These are phyloP conservation scores for Castanea crenata DNA, from an alignment of 306 rosid genomes.

Conservation along the genomic window DNA sequence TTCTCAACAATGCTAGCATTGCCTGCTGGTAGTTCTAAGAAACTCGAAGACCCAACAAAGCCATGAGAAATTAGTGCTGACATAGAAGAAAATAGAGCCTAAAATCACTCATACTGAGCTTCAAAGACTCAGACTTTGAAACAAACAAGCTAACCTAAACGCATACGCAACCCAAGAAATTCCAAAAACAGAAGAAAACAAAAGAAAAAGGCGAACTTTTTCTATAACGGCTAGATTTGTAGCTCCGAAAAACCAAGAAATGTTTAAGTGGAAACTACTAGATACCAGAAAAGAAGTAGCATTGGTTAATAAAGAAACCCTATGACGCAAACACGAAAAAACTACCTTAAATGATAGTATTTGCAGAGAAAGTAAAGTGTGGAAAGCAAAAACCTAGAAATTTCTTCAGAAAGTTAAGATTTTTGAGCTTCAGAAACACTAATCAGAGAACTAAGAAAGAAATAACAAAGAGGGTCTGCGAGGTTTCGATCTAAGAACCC, in stretches of 20 bases:
- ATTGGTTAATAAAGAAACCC: conserved; percentile 9
- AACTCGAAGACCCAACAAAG: conserved; percentile 18
- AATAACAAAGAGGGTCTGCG: conserved; percentile 3
- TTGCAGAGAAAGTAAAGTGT: conserved; percentile 3
- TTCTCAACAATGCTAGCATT: conserved; percentile 44
- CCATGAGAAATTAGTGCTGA: conserved; percentile 40
- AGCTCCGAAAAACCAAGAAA: conserved; percentile 4
- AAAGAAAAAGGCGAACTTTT: background rate
- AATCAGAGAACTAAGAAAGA: conserved; percentile 2
- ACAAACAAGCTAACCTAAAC: conserved; percentile 11
- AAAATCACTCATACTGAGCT: conserved; percentile 9
- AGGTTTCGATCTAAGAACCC: conserved; percentile 21
- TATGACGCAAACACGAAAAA: background rate
- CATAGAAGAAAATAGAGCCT: conserved; percentile 3
- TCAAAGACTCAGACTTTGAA: background rate
- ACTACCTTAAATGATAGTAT: background rate
- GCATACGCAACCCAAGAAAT: background rate
- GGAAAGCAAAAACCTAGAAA: conserved; percentile 41
- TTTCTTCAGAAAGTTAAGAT: conserved; percentile 1
- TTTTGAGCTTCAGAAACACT: conserved; percentile 13
- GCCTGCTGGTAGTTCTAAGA: background rate
- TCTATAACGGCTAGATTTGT: conserved; percentile 47
- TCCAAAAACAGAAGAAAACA: background rate
- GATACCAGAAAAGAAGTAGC: conserved; percentile 1
- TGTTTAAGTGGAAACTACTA: background rate